These are phyloP conservation scores for Venturia effusa DNA, from an alignment of 2,329 filamentous ascomycete genomes.

Conservation along the genomic window DNA sequence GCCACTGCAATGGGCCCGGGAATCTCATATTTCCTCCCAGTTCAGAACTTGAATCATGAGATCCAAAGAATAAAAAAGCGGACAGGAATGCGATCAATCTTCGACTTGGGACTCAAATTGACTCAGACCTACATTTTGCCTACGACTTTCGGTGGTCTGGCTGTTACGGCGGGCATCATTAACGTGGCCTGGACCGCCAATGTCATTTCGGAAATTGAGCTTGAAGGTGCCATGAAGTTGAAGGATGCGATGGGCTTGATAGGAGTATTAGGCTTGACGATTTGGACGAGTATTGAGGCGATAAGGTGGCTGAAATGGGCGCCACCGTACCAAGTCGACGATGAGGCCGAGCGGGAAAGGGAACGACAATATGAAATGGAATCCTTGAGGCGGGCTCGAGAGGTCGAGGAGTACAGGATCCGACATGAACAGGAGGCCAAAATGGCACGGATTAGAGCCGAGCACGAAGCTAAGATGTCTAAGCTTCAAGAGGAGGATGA, in stretches of 20 bases:
- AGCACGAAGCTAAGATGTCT: background rate
- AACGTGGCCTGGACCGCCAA: background rate
- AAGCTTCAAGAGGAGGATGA: background rate
- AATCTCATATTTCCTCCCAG: constrained; percentile 1
- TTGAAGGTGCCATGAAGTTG: background rate
- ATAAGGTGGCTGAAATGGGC: background rate
- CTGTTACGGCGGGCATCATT: background rate
- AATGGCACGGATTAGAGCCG: background rate
- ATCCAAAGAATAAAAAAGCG: background rate
- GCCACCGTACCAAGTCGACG: background rate
- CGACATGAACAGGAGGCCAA: background rate
- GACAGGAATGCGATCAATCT: background rate
- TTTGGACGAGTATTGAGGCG: background rate
- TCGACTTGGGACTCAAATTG: background rate
- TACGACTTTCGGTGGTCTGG: background rate
- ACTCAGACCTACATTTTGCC: background rate
- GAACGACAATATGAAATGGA: constrained; percentile 3
- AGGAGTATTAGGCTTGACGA: background rate
- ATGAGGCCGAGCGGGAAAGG: background rate
- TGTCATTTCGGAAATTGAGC: background rate
- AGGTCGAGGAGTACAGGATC: background rate
- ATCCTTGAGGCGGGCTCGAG: background rate
- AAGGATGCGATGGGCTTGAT: background rate
- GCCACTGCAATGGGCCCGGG: background rate
- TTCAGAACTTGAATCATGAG: background rate